Evolutionary conservation across 1,284 basidiomycete species (phyloP).

Genomic region (Apiotrichum mycotoxinovorans): DNA sequence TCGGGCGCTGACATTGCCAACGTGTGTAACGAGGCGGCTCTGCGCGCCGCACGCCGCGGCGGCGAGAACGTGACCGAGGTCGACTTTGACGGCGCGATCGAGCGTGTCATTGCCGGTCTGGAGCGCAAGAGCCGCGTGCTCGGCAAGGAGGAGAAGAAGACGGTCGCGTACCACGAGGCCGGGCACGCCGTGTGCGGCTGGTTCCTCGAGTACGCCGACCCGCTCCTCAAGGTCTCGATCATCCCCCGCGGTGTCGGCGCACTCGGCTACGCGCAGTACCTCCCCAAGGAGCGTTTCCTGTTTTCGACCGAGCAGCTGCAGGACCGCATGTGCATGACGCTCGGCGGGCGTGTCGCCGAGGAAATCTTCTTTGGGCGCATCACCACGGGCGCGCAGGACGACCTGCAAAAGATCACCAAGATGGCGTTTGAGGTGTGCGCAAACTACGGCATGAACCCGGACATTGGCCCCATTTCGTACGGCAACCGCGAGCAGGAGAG

Average conservation of each 20-base stretch:
- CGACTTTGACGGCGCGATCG: conserved; percentile 96
- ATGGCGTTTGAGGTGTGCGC: conserved; percentile 91
- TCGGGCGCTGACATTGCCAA: conserved; percentile 98
- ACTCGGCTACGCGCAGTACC: conserved; percentile 93
- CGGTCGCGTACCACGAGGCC: conserved; percentile 98
- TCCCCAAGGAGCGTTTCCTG: conserved; percentile 93
- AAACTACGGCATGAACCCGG: conserved; percentile 95
- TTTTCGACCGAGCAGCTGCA: conserved; percentile 90
- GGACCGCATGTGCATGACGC: conserved; percentile 97
- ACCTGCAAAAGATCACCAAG: conserved; percentile 94
- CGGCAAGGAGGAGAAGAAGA: conserved; percentile 95
- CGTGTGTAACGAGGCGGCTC: conserved; percentile 95
- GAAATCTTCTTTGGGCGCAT: conserved; percentile 97
- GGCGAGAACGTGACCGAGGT: conserved; percentile 74
- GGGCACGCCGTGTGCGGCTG: conserved; percentile 98
- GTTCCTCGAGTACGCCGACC: conserved; percentile 97
- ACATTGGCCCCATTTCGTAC: conserved; percentile 94
- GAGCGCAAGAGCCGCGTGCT: conserved; percentile 93
- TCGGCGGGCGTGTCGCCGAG: conserved; percentile 97
- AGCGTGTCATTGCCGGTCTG: conserved; percentile 94
- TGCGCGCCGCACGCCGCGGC: conserved; percentile 84
- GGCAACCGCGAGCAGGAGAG: conserved; percentile 79
- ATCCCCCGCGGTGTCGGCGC: conserved; percentile 95
- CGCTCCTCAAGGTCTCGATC: conserved; percentile 95
- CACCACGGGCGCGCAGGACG: conserved; percentile 96